Evolutionary conservation across 768 basidiomycete species (phyloP).

Genomic region (Lepiota venenata): DNA sequence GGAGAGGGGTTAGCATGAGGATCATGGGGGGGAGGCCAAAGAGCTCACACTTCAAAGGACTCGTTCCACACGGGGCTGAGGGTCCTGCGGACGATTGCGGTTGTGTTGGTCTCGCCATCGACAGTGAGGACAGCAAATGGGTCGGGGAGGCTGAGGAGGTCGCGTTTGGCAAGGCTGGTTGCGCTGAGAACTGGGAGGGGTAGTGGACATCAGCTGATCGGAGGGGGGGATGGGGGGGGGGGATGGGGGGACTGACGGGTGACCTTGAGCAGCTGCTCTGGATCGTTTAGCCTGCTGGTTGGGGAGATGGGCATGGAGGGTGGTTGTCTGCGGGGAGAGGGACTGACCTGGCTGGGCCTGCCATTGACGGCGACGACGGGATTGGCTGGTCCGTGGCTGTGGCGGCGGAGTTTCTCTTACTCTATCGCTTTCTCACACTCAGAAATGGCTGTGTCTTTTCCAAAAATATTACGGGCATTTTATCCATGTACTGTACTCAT

Average conservation of each 20-base stretch:
- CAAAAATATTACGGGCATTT: not conserved
- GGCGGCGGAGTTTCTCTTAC: not conserved
- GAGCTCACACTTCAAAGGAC: slow-evolving; percentile 75
- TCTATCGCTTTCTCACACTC: slow-evolving; percentile 5
- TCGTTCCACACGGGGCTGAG: slow-evolving; percentile 82
- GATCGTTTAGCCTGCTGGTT: slow-evolving; percentile 42
- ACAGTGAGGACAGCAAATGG: slow-evolving; percentile 88
- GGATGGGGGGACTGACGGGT: slow-evolving; percentile 31
- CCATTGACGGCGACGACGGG: slow-evolving; percentile 16
- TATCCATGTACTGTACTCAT: slow-evolving; percentile 24
- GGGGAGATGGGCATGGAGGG: not conserved
- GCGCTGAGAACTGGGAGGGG: slow-evolving; percentile 65
- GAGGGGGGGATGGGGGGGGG: not conserved
- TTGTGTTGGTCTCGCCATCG: slow-evolving; percentile 79
- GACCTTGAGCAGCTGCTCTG: slow-evolving; percentile 46
- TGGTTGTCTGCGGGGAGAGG: not conserved
- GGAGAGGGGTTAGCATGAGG: slow-evolving; percentile 12
- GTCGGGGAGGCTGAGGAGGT: slow-evolving; percentile 79
- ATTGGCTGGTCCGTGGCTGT: not conserved
- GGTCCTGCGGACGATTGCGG: slow-evolving; percentile 64
- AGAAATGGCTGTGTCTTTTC: no score
- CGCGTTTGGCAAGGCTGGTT: slow-evolving; percentile 69
- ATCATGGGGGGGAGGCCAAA: slow-evolving; percentile 6
- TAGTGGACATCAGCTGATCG: slow-evolving; percentile 5
- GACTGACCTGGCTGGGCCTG: slow-evolving; percentile 32